Evolutionary conservation across 768 basidiomycete genomes (phyloP), one percentile per base, ranked within the genome.

Genomic region (Cytidiella melzeri): DNA sequence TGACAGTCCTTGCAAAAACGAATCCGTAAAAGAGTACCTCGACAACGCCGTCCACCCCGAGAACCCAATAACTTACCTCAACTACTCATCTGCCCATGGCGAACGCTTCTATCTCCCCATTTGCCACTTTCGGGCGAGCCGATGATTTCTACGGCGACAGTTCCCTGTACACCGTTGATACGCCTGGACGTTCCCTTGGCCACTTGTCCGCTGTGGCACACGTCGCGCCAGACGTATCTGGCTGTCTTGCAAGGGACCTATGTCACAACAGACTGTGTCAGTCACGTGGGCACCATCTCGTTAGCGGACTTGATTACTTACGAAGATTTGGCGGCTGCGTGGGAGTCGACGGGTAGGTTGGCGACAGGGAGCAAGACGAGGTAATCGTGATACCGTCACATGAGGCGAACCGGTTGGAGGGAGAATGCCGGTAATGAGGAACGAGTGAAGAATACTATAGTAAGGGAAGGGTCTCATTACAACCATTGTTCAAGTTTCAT

Each of bases 61-160:
- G 10, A 66, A 74, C 48, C 71, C 71, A 3, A 27, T 42, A 5
- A 41, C 20, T 10, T 48, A 41, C 25, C 61, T 75, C 10, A 73
- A 74, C 1, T 23, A 55, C 1, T 69, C 62, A 3, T n/a, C n/a
- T n/a, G 18, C 20, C 24, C 18, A 15, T 7, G 30, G 68, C 74
- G 19, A 72, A 70, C 4, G 52, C 49, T 13, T 77, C 70, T 55
- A 21, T 46, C 50, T 58, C 57, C 23, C 64, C 74, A 24, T 56
- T 80, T 34, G 77, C 75, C 0, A 73, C 76, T 1, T 80, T 79
- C 58, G 74, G 77, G 20, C 59, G 52, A 36, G 73, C 75, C 4
- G 55, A 73, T 15, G 79, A 83, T 63, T 73, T 71, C 55, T 80
- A 74, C 54, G 71, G 70, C 18, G 80, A 84, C 51, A 80, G 80